Evolutionary conservation across 1,284 basidiomycete species (phyloP), one percentile per base, ranked within the genome.

Genomic region (Ceratobasidium sp.): DNA sequence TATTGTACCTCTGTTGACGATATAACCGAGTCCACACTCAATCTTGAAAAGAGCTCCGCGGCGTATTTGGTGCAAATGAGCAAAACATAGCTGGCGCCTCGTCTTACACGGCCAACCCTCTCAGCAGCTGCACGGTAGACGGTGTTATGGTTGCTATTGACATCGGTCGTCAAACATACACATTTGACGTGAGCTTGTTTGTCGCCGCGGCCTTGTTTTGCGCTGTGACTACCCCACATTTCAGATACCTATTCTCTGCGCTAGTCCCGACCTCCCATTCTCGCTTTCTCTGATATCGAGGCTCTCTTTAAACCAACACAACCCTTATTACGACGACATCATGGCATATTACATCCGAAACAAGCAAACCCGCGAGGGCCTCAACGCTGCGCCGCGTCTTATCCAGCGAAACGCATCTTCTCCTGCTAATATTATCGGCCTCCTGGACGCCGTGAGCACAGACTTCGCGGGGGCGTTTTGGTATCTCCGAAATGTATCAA

Each of bases 211-310:
- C 5, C n/a, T 27, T 54, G 22, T 13, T 24, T 5, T 27, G 14
- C 7, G 29, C 16, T 31, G 22, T 27, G 51, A 24, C 29, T 27
- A 54, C 24, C 43, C 13, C 43, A n/a, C 41, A 13, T 16, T 61
- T 43, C 41, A 63, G 61, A 48, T 34, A 51, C 63, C 63, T n/a
- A 65, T 65, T 22, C 48, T 49, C 39, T 65, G 63, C n/a, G 51
- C 24, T 31, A 27, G 46, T 9, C 11, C 46, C 9, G 48, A 51
- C 19, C 63, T 51, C 19, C 63, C 63, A 5, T 65, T 65, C 48
- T 65, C 63, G 9, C 63, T 65, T 53, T 49, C 63, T 7, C 48
- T 65, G 19, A 53, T n/a, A 9, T 65, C 63, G 4, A 16, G 4
- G 48, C 31, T 65, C 63, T 34, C 34, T 4, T 27, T 65, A 9